Conservation (phyloP, 2,329 filamentous ascomycete genomes). For the Verticillium nonalfalfae region DNA sequence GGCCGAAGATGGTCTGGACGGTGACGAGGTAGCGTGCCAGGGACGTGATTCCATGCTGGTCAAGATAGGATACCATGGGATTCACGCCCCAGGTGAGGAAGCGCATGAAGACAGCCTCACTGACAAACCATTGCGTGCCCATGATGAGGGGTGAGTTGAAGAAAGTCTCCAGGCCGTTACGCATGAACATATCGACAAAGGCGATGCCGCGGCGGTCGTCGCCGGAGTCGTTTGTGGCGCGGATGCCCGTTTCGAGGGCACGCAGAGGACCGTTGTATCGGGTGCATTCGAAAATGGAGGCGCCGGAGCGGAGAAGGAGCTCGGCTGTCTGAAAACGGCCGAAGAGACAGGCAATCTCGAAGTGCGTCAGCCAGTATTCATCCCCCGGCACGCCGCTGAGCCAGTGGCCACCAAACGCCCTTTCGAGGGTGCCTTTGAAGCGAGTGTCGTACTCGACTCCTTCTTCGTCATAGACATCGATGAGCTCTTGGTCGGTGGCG, state of each 20-base stretch:
- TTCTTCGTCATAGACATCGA: background rate
- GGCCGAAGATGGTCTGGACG: background rate
- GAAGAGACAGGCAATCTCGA: background rate
- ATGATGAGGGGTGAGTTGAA: background rate
- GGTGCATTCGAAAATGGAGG: background rate
- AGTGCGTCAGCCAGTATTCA: background rate
- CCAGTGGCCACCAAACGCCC: background rate
- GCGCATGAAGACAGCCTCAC: background rate
- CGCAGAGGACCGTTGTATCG: background rate
- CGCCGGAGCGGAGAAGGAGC: background rate
- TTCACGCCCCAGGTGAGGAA: background rate
- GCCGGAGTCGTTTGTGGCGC: background rate
- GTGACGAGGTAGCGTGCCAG: background rate
- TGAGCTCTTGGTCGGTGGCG: background rate
- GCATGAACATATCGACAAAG: background rate
- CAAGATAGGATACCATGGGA: background rate
- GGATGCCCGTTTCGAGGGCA: background rate
- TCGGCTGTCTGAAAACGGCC: background rate
- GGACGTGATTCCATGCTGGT: background rate
- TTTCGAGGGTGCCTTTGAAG: background rate
- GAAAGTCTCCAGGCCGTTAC: background rate
- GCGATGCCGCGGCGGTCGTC: background rate
- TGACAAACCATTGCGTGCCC: background rate
- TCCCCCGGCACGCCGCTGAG: background rate
- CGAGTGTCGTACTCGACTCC: background rate